A percentile compares a stretch with the other conserved stretches of the same genome.
phyloP scores from a whole-genome alignment of 164 flowering plant species.

The Akebia trifoliata region DNA sequence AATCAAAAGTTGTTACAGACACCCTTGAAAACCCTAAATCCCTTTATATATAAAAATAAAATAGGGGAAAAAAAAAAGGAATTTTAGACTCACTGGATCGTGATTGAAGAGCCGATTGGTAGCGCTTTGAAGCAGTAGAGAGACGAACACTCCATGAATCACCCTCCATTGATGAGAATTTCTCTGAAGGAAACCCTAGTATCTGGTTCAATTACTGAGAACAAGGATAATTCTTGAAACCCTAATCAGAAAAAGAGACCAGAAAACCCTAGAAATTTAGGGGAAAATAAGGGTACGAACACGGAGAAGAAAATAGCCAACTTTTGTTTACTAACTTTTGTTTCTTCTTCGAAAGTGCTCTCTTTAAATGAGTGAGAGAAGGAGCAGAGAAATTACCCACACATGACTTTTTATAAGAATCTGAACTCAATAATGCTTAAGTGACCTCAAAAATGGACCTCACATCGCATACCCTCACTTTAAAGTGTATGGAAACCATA shows the following conservation, averaged over 20 bases:
- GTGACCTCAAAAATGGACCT: no score
- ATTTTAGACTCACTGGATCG: slow-evolving; percentile 43
- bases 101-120: slow-evolving; percentile 54
- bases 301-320: neutral
- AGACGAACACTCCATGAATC: slow-evolving; percentile 65
- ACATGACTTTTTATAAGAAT: slow-evolving; percentile 3
- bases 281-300: neutral
- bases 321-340: neutral
- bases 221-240: neutral
- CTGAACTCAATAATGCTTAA: no score
- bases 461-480: no score
- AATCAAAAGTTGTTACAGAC: neutral
- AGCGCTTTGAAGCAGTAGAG: slow-evolving; percentile 50
- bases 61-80: neutral
- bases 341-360: neutral
- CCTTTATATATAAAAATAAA: neutral
- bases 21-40: neutral
- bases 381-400: slow-evolving; percentile 12
- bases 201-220: neutral
- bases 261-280: slow-evolving; percentile 14
- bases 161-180: slow-evolving; percentile 38
- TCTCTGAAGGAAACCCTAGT: neutral
- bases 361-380: slow-evolving; percentile 3
- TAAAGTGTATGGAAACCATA: no score
- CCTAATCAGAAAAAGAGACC: neutral